These are phyloP conservation scores for Ustilago xerochloae DNA, from an alignment of 1,284 basidiomycete species.

Conservation along the genomic window DNA sequence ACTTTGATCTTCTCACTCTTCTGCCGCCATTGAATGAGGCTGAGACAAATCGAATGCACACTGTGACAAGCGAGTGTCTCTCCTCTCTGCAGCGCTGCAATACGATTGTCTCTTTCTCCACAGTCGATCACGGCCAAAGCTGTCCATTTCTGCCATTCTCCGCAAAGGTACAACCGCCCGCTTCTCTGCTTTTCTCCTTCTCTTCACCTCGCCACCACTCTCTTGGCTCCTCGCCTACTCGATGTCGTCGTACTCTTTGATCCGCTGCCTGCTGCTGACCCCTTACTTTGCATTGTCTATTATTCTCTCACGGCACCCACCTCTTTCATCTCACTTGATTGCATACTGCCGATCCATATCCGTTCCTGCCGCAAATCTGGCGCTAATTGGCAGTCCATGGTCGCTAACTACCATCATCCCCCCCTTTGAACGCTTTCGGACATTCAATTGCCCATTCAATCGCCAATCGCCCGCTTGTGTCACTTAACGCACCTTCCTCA, in stretches of 20 bases:
- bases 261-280: conserved; percentile 4
- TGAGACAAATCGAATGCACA: too few species aligned
- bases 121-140: too few species aligned
- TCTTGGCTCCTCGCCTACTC: not conserved
- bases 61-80: too few species aligned
- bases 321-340: not conserved
- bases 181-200: not conserved
- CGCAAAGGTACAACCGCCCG: not conserved
- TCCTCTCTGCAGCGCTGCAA: not conserved
- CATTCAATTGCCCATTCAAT: conserved; percentile 3
- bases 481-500: not conserved
- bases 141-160: conserved; percentile 17
- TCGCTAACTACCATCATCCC: conserved; percentile 1
- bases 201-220: not conserved
- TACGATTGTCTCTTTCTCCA: not conserved
- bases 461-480: not conserved
- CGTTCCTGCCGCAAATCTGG: conserved; percentile 5
- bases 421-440: conserved; percentile 13
- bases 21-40: not conserved
- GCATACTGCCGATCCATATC: conserved; percentile 5
- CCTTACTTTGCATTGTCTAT: not conserved
- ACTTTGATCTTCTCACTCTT: too few species aligned
- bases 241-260: not conserved
- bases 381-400: not conserved
- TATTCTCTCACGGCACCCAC: too few species aligned